A percentile compares a stretch with the other conserved stretches of the same genome.
phyloP scores from a whole-genome alignment of 164 flowering plant genomes.

The Chimonanthus praecox region DNA sequence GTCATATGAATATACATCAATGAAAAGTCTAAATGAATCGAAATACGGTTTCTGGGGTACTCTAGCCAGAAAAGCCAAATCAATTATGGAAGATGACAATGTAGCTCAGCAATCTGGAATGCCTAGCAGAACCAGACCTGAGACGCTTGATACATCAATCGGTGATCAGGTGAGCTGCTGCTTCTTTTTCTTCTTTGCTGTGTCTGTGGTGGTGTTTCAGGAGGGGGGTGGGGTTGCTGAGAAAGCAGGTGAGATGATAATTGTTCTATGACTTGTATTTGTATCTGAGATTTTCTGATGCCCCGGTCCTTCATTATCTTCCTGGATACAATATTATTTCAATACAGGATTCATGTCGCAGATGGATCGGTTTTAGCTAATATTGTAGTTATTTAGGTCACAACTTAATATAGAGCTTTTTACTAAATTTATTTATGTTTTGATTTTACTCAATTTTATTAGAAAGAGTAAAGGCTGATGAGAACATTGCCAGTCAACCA shows the following conservation, averaged over 20 bases:
- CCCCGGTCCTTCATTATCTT: too few species aligned
- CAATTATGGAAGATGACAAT: conserved; percentile 75
- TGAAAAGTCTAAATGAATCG: conserved; percentile 42
- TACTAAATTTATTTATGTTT: too few species aligned
- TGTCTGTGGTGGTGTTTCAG: neutral
- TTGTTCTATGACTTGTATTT: neutral
- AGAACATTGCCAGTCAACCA: too few species aligned
- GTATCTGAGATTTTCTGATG: neutral
- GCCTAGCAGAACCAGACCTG: conserved; percentile 22
- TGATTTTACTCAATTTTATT: too few species aligned
- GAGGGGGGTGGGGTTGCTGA: too few species aligned
- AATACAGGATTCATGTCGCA: too few species aligned
- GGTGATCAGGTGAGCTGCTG: conserved; percentile 39
- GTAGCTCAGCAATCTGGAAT: conserved; percentile 27
- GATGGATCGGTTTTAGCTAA: too few species aligned
- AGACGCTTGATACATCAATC: conserved; percentile 22
- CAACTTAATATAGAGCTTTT: too few species aligned
- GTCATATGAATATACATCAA: conserved; percentile 45
- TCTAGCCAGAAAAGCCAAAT: conserved; percentile 82
- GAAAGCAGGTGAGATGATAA: neutral
- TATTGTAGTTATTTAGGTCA: too few species aligned
- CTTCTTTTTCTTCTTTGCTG: neutral
- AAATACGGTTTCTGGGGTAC: conserved; percentile 82
- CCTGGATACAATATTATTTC: too few species aligned
- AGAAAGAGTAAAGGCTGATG: too few species aligned